Evolutionary conservation across 352 stramenopile genomes (phyloP).

Genomic region (Phytophthora constricta): DNA sequence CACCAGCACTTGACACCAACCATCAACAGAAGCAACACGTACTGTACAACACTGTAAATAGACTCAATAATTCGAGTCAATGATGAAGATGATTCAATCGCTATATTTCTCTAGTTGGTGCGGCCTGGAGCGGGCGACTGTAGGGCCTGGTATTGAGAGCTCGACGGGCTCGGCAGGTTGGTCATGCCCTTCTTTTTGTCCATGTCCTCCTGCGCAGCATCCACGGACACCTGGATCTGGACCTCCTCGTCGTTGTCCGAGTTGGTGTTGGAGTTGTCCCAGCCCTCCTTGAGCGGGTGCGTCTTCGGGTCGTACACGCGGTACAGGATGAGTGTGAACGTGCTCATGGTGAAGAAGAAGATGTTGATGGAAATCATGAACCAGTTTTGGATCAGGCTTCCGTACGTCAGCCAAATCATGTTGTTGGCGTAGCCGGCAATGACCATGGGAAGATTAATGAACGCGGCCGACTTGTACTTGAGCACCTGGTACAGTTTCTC

Average conservation of each 20-base stretch:
- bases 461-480: constrained; percentile 43
- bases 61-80: too few species aligned
- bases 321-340: constrained; percentile 39
- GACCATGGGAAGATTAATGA: constrained; percentile 60
- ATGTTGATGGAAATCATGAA: constrained; percentile 49
- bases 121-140: constrained; percentile 15
- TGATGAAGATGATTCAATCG: constrained; percentile 5
- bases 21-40: too few species aligned
- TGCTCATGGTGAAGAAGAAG: constrained; percentile 42
- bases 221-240: constrained; percentile 21
- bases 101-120: constrained; percentile 33
- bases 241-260: constrained; percentile 24
- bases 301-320: constrained; percentile 37
- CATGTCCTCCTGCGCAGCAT: constrained; percentile 7
- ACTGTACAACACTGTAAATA: too few species aligned
- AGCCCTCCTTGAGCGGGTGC: constrained; percentile 28
- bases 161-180: constrained; percentile 18
- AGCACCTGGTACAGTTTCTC: constrained; percentile 55
- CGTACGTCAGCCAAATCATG: constrained; percentile 61
- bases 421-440: constrained; percentile 51
- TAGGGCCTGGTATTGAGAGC: constrained; percentile 25
- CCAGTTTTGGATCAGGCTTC: constrained; percentile 39
- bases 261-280: constrained; percentile 27
- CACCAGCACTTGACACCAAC: too few species aligned
- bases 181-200: constrained; percentile 14